Conservation (phyloP, 306 rosid species). For the Casuarina equisetifolia region DNA sequence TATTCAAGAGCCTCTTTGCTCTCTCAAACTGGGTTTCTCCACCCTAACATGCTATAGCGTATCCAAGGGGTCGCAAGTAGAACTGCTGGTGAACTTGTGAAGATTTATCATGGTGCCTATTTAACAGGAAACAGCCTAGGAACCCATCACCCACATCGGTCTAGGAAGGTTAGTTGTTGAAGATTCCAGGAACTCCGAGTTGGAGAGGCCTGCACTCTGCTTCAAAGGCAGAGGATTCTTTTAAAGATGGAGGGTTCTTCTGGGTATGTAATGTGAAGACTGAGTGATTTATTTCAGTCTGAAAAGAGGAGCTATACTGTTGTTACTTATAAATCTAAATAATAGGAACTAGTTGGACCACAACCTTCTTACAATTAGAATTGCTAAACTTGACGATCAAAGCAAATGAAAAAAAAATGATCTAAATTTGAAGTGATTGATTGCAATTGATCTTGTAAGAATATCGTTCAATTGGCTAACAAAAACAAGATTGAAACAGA, state of each 20-base stretch:
- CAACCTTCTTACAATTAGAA: too few species aligned
- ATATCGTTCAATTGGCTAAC: too few species aligned
- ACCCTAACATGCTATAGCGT: not conserved
- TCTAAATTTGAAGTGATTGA: too few species aligned
- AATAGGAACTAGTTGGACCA: too few species aligned
- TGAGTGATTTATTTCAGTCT: too few species aligned
- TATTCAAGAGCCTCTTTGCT: too few species aligned
- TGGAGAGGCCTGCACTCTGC: slow-evolving; percentile 26
- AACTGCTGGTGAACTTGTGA: slow-evolving; percentile 23
- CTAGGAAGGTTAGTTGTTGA: slow-evolving; percentile 4
- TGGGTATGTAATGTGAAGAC: slow-evolving; percentile 15
- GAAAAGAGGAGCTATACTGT: too few species aligned
- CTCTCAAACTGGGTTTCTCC: not conserved
- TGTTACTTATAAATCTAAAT: too few species aligned
- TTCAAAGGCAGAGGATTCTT: slow-evolving; percentile 33
- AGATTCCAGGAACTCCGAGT: slow-evolving; percentile 19
- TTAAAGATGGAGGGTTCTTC: slow-evolving; percentile 40
- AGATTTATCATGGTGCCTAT: slow-evolving; percentile 37
- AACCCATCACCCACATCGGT: slow-evolving; percentile 19
- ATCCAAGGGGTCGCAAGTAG: slow-evolving; percentile 14
- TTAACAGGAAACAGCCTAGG: slow-evolving; percentile 32
- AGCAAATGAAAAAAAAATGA: too few species aligned
- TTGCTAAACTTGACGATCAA: too few species aligned
- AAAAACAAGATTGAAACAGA: too few species aligned
- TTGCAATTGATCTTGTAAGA: too few species aligned